Base-by-base conservation (phyloP, 441 rosid species). In the Adansonia gregorii region DNA sequence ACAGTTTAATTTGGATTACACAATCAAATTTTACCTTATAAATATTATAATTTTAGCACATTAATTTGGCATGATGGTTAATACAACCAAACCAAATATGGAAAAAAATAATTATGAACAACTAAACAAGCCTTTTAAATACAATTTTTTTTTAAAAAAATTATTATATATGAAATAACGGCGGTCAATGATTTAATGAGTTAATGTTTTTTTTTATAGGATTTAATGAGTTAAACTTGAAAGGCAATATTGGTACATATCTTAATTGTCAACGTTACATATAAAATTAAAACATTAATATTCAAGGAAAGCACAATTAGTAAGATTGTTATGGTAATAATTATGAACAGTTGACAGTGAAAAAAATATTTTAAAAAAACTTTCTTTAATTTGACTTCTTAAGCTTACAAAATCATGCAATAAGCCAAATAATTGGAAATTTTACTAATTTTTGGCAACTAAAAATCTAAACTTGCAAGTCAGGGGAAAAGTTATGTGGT, bases 401-500 rank as follows among this genome's bases (percentile, higher is more conserved):
- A 35, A 20, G 35, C 10, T 59, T 8, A 22, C 39, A 60, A 10
- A 22, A 61, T 12, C 43, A 61, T 61, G 67, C 43, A 27, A 64
- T 39, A 51, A 51, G 55, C 15, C 55, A 51, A 51, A 10, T 10
- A 35, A 27, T 4, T 11, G 4, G 68, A 14, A 65, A 35, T 6
- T 2, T 39, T 65, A 0, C 22, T 35, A 7, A 65, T 6, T 6
- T 35, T 35, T 65, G 5, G 48, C 15, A 60, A 24, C 58, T 6
- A 20, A 59, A 59, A 20, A 20, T 8, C 64, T 15, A 54, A 59
- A 59, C 2, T n/a, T 48, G 17, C 27, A n/a, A 41, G 11, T 10
- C 35, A 59, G 9, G 27, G 8, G 7, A 27, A 61, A 61, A 61
- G 20, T 5, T 68, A 14, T 7, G 74, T 58, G 69, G 80, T 63